These are phyloP conservation scores for Calocybe gambosa DNA, from an alignment of 1,284 basidiomycete species.

Conservation along the genomic window DNA sequence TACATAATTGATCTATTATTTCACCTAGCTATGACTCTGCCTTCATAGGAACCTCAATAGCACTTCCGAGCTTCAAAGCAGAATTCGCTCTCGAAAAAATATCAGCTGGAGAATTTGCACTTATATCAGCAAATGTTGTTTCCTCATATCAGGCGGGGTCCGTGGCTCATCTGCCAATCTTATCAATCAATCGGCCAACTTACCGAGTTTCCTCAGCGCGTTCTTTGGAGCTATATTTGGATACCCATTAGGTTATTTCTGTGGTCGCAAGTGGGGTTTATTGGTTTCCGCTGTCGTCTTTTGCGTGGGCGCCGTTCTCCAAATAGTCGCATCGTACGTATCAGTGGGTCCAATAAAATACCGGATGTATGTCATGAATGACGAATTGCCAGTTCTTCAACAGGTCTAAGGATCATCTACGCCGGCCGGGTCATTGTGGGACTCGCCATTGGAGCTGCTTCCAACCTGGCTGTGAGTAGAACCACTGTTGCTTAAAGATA, in stretches of 20 bases:
- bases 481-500: constrained; percentile 8
- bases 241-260: constrained; percentile 27
- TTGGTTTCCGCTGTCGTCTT: constrained; percentile 25
- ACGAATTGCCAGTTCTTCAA: constrained; percentile 16
- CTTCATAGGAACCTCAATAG: constrained; percentile 39
- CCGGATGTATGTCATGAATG: neutral
- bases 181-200: no score
- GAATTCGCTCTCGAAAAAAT: constrained; percentile 34
- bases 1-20: neutral
- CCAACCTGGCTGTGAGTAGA: constrained; percentile 28
- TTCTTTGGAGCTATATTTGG: constrained; percentile 35
- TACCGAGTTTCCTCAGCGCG: constrained; percentile 14
- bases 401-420: constrained; percentile 30
- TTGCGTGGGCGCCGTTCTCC: constrained; percentile 25
- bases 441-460: constrained; percentile 30
- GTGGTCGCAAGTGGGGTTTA: constrained; percentile 27
- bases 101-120: constrained; percentile 26
- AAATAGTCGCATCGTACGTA: constrained; percentile 24
- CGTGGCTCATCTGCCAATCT: neutral
- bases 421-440: constrained; percentile 29
- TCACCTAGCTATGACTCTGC: constrained; percentile 32
- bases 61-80: constrained; percentile 37
- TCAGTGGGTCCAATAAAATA: neutral
- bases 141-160: constrained; percentile 41
- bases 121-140: constrained; percentile 39